Percentiles rank a stretch among this genome's conserved stretches.
These are phyloP conservation scores for Ensete glaucum DNA, from an alignment of 176 grass and related monocot species.

Conservation along the genomic window DNA sequence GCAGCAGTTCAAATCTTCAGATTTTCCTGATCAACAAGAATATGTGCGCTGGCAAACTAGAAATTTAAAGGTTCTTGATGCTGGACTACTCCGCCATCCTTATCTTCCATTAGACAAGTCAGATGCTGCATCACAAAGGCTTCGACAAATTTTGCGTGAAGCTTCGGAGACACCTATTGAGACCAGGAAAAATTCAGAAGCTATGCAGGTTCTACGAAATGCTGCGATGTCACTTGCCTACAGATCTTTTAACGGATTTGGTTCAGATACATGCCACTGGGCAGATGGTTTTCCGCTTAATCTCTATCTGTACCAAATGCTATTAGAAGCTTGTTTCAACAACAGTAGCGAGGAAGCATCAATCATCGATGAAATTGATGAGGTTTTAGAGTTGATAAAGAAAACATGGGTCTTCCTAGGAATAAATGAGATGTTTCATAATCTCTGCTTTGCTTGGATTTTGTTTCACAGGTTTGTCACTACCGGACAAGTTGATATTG, in stretches of 20 bases:
- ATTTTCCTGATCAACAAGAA: conserved; percentile 73
- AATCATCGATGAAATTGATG: conserved; percentile 87
- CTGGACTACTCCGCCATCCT: conserved; percentile 67
- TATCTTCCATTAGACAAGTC: conserved; percentile 63
- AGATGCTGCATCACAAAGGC: conserved; percentile 52
- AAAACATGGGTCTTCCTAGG: conserved; percentile 91
- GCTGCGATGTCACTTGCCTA: conserved; percentile 61
- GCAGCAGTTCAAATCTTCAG: conserved; percentile 84
- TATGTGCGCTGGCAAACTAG: conserved; percentile 61
- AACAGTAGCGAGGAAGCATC: conserved; percentile 47
- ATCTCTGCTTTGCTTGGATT: conserved; percentile 95
- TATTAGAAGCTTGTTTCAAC: conserved; percentile 91
- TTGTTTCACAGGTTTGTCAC: conserved; percentile 75
- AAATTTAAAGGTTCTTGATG: conserved; percentile 87
- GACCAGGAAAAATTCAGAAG: conserved; percentile 83
- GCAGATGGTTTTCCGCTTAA: conserved; percentile 93
- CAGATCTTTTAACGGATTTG: conserved; percentile 61
- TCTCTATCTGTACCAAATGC: conserved; percentile 80
- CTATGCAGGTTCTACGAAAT: conserved; percentile 70
- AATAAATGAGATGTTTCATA: conserved; percentile 78
- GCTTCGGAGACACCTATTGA: conserved; percentile 62
- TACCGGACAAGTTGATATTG: conserved; percentile 62
- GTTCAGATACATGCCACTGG: conserved; percentile 88
- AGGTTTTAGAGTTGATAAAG: conserved; percentile 88
- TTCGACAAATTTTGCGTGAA: conserved; percentile 61